Evolutionary conservation across 2,329 filamentous ascomycete species (phyloP), one percentile per base, ranked within the genome.

Genomic region (Aspergillus jensenii): DNA sequence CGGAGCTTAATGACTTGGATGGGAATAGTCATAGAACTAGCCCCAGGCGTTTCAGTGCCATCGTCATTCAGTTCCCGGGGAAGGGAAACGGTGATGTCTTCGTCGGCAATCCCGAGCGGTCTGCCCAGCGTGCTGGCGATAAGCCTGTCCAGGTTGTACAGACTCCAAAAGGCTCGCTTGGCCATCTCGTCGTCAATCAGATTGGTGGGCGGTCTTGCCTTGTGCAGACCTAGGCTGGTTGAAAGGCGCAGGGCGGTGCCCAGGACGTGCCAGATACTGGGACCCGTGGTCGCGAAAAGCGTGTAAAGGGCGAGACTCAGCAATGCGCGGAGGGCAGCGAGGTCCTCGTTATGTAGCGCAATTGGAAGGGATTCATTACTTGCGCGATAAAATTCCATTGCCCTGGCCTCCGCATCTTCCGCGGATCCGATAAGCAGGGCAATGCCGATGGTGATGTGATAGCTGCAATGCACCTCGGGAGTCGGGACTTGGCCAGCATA

Each of bases 161-260:
- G 65, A 62, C 74, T 76, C 76, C 76, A 78, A 58, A 78, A 78
- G 1, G 72, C 73, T n/a, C 76, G 72, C 55, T 76, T 77, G 2
- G 71, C 64, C 68, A 77, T 73, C 52, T 78, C 74, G 31, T 75
- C 70, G 46, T 76, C 74, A 7, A 69, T 49, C 44, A 70, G 27
- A 50, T 62, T 69, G 4, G 68, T 55, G 35, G 67, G 62, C 1
- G 67, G 63, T 23, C 69, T 67, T 15, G 62, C 58, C 48, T 74
- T 75, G 59, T 77, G 74, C 15, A 77, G 51, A 11, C 71, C 73
- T 21, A 77, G 62, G 50, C 74, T 76, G 8, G 68, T 74, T 1
- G 74, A 68, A 33, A 77, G 65, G 7, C 74, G 71, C 59, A 76
- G 64, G 4, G 74, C 68, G 4, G 69, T 67, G 6, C 74, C 74